Base-by-base conservation (phyloP, 345 rosid species). In the Anastatica hierochuntica region DNA sequence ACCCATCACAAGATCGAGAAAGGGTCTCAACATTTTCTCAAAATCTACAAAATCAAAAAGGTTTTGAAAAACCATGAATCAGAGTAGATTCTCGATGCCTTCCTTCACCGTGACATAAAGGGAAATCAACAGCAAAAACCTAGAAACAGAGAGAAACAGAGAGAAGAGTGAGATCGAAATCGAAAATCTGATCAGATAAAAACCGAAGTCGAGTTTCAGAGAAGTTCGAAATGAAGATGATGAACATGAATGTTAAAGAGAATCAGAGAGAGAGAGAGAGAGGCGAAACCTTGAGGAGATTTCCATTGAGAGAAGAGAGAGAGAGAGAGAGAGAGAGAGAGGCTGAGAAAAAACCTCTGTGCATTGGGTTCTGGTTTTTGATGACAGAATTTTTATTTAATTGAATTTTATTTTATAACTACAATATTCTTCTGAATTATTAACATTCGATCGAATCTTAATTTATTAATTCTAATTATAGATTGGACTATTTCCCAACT, bases 291-390 rank as follows among this genome's bases (percentile, higher is more conserved):
- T 57, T 52, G 35, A 57, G 52, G 42, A 34, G 62, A 57, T 57
- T 58, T 45, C 30, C 54, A 37, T 37, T 40, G 34, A 14, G 44
- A 52, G 56, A 36, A n/a, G 6, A 6, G 48, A 55, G 38, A 53
- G 44, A 36, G 27, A 54, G 10, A 44, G n/a, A n/a, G n/a, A n/a
- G n/a, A n/a, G n/a, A n/a, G n/a, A 53, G 60, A 63, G 68, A 63
- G 68, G 68, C 68, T 63, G 61, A 63, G 61, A 63, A 29, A 54
- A 55, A 62, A n/a, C 33, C 68, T 45, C 30, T 45, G 41, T 53
- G 54, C 47, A 63, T 63, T 43, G 49, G 42, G 55, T 63, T 53
- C 60, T 63, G 37, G 26, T 53, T 37, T 62, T 44, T 53, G 2
- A 23, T 60, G 37, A 60, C 19, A 6, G 26, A 15, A 38, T 30